Conservation (phyloP, 2,329 filamentous ascomycete species). For the Colletotrichum endophyticum region DNA sequence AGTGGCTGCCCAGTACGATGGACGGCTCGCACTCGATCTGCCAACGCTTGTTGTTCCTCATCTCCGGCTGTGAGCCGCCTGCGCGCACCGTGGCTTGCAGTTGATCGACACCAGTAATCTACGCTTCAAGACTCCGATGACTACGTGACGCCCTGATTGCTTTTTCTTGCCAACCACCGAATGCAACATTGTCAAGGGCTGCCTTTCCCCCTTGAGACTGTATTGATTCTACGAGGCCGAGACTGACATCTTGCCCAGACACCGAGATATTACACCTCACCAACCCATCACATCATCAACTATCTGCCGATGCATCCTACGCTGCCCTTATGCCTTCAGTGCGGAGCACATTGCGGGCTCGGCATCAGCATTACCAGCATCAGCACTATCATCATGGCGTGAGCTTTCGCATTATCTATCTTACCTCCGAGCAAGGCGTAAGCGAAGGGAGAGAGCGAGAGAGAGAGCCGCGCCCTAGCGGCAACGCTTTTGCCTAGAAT, state of each 20-base stretch:
- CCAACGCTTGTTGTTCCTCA: neutral
- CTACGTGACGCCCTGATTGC: neutral
- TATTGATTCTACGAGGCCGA: neutral
- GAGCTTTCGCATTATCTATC: neutral
- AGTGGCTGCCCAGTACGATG: neutral
- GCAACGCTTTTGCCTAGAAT: neutral
- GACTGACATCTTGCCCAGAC: neutral
- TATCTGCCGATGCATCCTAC: neutral
- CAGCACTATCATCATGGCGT: neutral
- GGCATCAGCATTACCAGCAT: neutral
- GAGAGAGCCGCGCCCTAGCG: neutral
- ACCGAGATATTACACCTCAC: neutral
- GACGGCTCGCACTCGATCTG: neutral
- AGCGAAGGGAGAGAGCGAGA: neutral
- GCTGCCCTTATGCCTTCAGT: neutral
- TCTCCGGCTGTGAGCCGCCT: neutral
- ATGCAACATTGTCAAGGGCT: neutral
- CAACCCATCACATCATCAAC: neutral
- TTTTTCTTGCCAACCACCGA: neutral
- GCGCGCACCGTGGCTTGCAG: conserved; percentile 11
- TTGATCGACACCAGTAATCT: neutral
- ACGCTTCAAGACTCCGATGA: neutral
- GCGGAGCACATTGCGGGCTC: neutral
- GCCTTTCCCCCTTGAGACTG: neutral
- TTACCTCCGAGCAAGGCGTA: neutral